Percentiles rank a stretch among this genome's conserved stretches.
phyloP scores from a whole-genome alignment of 108 stramenopile genomes.

The Skeletonema tropicum region DNA sequence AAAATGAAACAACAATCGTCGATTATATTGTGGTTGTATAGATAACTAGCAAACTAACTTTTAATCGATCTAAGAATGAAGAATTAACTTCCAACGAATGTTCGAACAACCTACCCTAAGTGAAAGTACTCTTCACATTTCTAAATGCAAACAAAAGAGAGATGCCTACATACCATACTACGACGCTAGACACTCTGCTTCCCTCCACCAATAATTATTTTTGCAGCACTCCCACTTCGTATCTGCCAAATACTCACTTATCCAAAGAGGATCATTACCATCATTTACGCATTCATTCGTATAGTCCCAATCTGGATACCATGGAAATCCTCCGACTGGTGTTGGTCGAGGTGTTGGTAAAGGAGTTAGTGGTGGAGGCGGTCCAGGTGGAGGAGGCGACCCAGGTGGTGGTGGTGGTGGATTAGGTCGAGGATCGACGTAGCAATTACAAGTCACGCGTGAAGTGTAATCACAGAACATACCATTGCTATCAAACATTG shows the following conservation, averaged over 20 bases:
- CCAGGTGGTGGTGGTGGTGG: neutral
- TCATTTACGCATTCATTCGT: slow-evolving; percentile 6
- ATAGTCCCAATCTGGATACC: slow-evolving; percentile 17
- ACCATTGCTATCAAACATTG: neutral
- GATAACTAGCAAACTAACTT: neutral
- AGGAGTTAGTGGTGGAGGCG: neutral
- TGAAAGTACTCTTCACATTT: too few species aligned
- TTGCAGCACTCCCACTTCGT: neutral
- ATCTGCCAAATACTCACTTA: neutral
- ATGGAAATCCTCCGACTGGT: neutral
- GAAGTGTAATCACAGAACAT: neutral
- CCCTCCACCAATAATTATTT: neutral
- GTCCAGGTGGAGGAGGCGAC: neutral
- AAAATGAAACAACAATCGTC: neutral
- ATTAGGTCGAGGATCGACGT: neutral
- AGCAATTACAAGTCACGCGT: neutral
- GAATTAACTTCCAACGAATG: too few species aligned
- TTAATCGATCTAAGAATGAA: neutral
- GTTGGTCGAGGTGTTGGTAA: neutral
- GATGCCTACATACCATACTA: too few species aligned
- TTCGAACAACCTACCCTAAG: too few species aligned
- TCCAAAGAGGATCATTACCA: slow-evolving; percentile 6
- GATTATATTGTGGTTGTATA: neutral
- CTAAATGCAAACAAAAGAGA: too few species aligned
- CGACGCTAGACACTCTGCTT: neutral